Evolutionary conservation across 768 basidiomycete species (phyloP).

Genomic region (Leccinum pellstonianum): DNA sequence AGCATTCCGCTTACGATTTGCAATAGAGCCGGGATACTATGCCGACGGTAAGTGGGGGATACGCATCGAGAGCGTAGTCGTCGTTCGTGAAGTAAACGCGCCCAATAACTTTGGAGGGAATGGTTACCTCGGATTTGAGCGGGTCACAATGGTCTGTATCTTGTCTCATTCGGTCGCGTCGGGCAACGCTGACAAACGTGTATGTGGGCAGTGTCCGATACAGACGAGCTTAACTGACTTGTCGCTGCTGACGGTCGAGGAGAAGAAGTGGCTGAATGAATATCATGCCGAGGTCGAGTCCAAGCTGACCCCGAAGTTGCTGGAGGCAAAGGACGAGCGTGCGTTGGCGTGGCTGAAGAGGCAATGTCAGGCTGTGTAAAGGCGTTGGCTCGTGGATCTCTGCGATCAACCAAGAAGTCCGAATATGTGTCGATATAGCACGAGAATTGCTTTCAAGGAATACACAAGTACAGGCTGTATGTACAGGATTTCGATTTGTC

Average conservation of each 20-base stretch:
- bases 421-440: slow-evolving; percentile 1
- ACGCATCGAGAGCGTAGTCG: slow-evolving; percentile 86
- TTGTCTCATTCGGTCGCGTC: background rate
- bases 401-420: background rate
- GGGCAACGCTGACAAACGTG: background rate
- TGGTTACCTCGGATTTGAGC: slow-evolving; percentile 82
- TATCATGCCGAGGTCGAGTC: slow-evolving; percentile 72
- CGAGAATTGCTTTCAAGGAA: background rate
- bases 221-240: slow-evolving; percentile 78
- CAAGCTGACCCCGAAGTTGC: slow-evolving; percentile 52
- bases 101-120: slow-evolving; percentile 78
- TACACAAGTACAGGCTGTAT: background rate
- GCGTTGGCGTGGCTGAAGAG: slow-evolving; percentile 26
- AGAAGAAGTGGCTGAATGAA: slow-evolving; percentile 77
- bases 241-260: slow-evolving; percentile 58
- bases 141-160: slow-evolving; percentile 76
- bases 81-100: slow-evolving; percentile 71
- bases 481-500: background rate
- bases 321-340: slow-evolving; percentile 40
- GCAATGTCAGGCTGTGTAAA: slow-evolving; percentile 17
- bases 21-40: slow-evolving; percentile 85
- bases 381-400: background rate
- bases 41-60: slow-evolving; percentile 89
- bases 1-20: background rate
- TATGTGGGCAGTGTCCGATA: slow-evolving; percentile 64